Evolutionary conservation across 345 rosid species (phyloP).

Genomic region (Cardamine resedifolia): DNA sequence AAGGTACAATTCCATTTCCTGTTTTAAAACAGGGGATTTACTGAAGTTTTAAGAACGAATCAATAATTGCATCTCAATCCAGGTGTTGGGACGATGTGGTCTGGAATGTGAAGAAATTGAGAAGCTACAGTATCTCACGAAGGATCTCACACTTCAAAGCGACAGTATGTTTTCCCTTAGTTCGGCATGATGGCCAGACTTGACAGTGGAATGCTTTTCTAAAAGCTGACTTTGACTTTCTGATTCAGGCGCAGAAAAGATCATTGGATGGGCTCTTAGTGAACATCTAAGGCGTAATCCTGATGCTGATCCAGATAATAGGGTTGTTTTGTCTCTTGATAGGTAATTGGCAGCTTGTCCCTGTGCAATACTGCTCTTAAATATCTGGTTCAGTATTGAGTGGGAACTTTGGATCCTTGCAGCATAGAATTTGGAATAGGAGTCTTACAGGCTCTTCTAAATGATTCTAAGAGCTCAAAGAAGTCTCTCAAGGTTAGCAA

Average conservation of each 20-base stretch:
- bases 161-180: constrained; percentile 54
- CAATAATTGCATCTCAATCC: constrained; percentile 25
- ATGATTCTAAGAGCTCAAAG: constrained; percentile 76
- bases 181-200: constrained; percentile 3
- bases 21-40: not conserved
- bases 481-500: constrained; percentile 70
- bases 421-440: constrained; percentile 75
- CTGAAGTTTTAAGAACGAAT: constrained; percentile 8
- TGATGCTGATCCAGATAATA: constrained; percentile 56
- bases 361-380: not conserved
- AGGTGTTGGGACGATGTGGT: constrained; percentile 66
- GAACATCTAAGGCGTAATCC: constrained; percentile 75
- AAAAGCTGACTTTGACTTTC: constrained; percentile 3
- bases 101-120: constrained; percentile 78
- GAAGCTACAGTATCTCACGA: constrained; percentile 49
- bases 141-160: constrained; percentile 70
- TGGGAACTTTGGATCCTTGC: constrained; percentile 40
- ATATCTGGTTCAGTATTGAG: constrained; percentile 1
- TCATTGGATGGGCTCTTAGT: constrained; percentile 84
- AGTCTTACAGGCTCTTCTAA: constrained; percentile 63
- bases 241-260: constrained; percentile 77
- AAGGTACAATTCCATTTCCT: not conserved
- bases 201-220: constrained; percentile 1
- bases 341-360: constrained; percentile 51
- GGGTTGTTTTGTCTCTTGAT: constrained; percentile 62